phyloP scores from a whole-genome alignment of 1,284 basidiomycete genomes.

The Heterobasidion occidentale region DNA sequence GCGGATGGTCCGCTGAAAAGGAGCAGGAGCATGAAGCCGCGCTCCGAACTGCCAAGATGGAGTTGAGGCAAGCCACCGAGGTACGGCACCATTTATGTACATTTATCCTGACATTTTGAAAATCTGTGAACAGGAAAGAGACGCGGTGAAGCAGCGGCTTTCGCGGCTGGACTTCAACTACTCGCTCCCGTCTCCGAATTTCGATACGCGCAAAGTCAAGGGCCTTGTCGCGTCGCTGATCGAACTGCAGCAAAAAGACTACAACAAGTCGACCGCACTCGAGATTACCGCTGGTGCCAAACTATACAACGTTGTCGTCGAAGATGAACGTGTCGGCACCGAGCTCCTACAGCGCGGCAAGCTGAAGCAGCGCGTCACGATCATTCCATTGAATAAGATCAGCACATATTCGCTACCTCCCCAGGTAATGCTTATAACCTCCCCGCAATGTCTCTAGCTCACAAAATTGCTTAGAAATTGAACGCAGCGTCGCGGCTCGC shows the following conservation, averaged over 20 bases:
- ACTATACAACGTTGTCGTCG: conserved; percentile 93
- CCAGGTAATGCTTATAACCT: conserved; percentile 36
- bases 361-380: conserved; percentile 86
- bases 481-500: conserved; percentile 71
- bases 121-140: conserved; percentile 50
- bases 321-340: conserved; percentile 85
- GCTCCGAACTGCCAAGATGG: conserved; percentile 47
- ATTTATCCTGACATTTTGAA: neutral
- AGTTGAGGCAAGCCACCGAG: conserved; percentile 57
- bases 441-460: neutral
- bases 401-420: conserved; percentile 58
- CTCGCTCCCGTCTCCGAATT: conserved; percentile 68
- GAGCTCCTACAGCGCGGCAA: conserved; percentile 78
- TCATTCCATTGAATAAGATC: conserved; percentile 94
- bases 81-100: conserved; percentile 31
- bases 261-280: conserved; percentile 80
- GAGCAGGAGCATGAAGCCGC: conserved; percentile 60
- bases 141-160: conserved; percentile 62
- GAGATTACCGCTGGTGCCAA: conserved; percentile 91
- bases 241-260: conserved; percentile 63
- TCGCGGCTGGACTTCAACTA: conserved; percentile 84
- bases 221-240: conserved; percentile 90
- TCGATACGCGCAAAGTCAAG: conserved; percentile 85
- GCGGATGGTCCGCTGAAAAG: conserved; percentile 77
- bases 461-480: conserved; percentile 52